Evolutionary conservation across 257 asterid species (phyloP), one percentile per base, ranked within the genome.

Genomic region (Nyctanthes arbortristis): DNA sequence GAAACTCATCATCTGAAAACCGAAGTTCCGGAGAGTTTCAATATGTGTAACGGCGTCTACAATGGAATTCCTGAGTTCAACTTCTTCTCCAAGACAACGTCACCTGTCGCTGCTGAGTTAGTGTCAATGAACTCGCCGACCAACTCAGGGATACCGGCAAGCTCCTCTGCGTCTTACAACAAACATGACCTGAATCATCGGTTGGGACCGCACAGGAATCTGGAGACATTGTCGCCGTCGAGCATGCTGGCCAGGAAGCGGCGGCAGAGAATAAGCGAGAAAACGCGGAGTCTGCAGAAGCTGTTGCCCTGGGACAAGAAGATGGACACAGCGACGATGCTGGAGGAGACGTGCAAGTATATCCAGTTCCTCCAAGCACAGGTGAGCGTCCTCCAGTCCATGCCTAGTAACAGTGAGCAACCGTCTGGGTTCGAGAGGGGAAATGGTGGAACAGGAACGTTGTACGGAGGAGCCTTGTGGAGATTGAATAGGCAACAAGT

Each of bases 361-460:
- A 81, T 91, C 77, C 80, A 72, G 60, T 87, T 89, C 73, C 91
- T 91, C 59, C 83, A 84, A 83, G 95, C 93, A 81, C 96, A 91
- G 72, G 69, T 84, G 28, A 77, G 78, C 68, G 86, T 75, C 10
- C 89, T 91, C 37, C 82, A 81, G 76, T 75, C 74, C 37, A 91
- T 91, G 97, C 96, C 97, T 3, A 35, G 3, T 3, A 20, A 10
- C 16, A 61, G 75, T 61, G 24, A 39, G 66, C 60, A 47, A 35
- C 40, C 36, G 61, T 40, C 45, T 72, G 30, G 24, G 16, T 9
- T 11, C 37, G 49, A 22, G 20, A 10, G 49, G 11, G 39, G 6
- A 18, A 13, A 37, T 24, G 28, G 3, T 2, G 66, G 54, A 13
- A 10, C 65, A 12, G 13, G 68, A 3, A 2, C 61, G 24, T 18